Evolutionary conservation across 2,329 filamentous ascomycete genomes (phyloP), one percentile per base, ranked within the genome.

Genomic region (Fusarium transvaalense): DNA sequence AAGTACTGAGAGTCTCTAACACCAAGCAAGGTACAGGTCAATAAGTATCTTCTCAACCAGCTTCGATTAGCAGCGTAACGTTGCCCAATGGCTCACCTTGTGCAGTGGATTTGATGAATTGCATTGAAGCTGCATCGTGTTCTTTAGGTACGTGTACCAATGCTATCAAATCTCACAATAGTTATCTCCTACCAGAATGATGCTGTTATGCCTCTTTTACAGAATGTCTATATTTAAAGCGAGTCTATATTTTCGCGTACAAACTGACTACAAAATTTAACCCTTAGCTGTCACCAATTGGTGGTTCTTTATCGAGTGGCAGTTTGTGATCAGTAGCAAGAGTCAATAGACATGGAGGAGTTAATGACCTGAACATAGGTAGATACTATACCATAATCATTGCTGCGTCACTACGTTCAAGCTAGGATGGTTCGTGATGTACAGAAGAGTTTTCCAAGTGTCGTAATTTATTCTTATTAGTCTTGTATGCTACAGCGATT

Each of bases 401-500:
- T 25, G 4, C 23, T 25, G 23, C 23, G 23, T 25, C 23, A 25
- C 23, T 17, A 25, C 13, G 6, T 14, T 27, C 17, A n/a, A 12
- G 12, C 19, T 39, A 23, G 8, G n/a, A 25, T 27, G 23, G 29
- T 34, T 52, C n/a, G n/a, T 31, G 27, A 31, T 9, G 7, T 45
- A n/a, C 12, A 34, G 14, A 19, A 27, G 14, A 29, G 10, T 34
- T 10, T 14, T 14, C 4, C 5, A 6, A 46, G 21, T 15, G 15
- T 10, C 10, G 15, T 39, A 17, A 6, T 38, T 21, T 29, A 27
- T 15, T 10, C 23, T 14, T 23, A 29, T 17, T 15, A 23, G 14
- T 9, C 12, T 17, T 46, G n/a, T 13, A n/a, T 27, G 19, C n/a
- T 29, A 12, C 47, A 38, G 38, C 34, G 51, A 64, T 64, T 34